These are phyloP conservation scores for Cucurbita maxima DNA, from an alignment of 306 rosid species.

Conservation along the genomic window DNA sequence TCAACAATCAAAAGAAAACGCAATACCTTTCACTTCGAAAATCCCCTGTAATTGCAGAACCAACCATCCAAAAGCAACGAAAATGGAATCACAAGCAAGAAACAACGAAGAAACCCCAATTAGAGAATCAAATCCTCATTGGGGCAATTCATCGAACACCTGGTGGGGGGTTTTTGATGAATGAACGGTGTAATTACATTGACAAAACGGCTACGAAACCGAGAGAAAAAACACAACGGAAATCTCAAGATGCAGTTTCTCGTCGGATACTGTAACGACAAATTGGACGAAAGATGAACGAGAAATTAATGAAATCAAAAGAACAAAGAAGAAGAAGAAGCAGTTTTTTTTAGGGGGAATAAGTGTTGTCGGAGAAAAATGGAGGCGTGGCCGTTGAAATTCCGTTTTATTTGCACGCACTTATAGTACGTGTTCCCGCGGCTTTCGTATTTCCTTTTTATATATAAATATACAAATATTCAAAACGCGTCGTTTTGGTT, in stretches of 20 bases:
- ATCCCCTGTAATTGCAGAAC: background rate
- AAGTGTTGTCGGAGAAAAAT: background rate
- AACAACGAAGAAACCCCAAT: background rate
- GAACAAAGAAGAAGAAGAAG: background rate
- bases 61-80: background rate
- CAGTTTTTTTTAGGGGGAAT: background rate
- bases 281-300: background rate
- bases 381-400: constrained; percentile 11
- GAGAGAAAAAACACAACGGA: background rate
- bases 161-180: background rate
- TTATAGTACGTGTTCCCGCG: constrained; percentile 11
- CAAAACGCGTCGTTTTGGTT: background rate
- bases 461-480: background rate
- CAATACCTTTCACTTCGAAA: background rate
- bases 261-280: background rate
- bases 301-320: background rate
- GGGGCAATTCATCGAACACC: background rate
- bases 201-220: background rate
- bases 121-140: background rate
- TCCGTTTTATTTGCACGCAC: constrained; percentile 1
- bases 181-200: background rate
- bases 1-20: background rate
- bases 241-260: background rate
- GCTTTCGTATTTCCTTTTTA: background rate
- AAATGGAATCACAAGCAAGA: background rate